phyloP scores from a whole-genome alignment of 768 basidiomycete genomes.

The Lactarius hatsudake region DNA sequence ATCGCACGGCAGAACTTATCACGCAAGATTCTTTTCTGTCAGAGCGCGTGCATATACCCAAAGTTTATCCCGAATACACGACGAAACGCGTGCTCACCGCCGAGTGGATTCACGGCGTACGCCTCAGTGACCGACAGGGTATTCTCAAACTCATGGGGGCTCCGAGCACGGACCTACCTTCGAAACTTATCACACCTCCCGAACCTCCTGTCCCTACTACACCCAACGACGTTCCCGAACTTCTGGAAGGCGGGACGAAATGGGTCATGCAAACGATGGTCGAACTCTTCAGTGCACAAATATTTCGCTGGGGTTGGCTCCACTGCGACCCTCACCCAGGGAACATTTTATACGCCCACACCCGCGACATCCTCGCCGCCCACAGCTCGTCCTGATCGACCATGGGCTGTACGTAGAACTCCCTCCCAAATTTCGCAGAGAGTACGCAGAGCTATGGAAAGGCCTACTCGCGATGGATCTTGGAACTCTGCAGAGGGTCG shows the following conservation, averaged over 20 bases:
- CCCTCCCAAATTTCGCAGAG: conserved; percentile 59
- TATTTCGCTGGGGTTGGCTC: conserved; percentile 91
- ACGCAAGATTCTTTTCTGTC: conserved; percentile 66
- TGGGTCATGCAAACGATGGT: conserved; percentile 84
- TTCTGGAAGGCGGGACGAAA: conserved; percentile 56
- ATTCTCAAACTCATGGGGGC: conserved; percentile 61
- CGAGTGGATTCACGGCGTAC: conserved; percentile 81
- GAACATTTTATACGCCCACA: conserved; percentile 73
- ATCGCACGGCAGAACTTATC: conserved; percentile 64
- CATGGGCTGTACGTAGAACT: conserved; percentile 87
- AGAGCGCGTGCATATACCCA: conserved; percentile 75
- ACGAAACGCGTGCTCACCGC: conserved; percentile 79
- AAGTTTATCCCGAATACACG: conserved; percentile 65
- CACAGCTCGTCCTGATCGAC: conserved; percentile 82
- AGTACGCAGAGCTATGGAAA: conserved; percentile 81
- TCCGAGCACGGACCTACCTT: conserved; percentile 27
- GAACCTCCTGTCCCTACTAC: conserved; percentile 13
- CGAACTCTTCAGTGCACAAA: conserved; percentile 83
- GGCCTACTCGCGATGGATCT: conserved; percentile 58
- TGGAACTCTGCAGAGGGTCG: conserved; percentile 47
- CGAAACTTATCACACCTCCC: conserved; percentile 18
- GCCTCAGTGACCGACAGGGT: conserved; percentile 60
- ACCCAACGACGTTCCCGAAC: not conserved
- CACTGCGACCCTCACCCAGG: conserved; percentile 77
- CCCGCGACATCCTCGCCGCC: conserved; percentile 42